Evolutionary conservation across 257 asterid genomes (phyloP).

Genomic region (Cynanchum wilfordii): DNA sequence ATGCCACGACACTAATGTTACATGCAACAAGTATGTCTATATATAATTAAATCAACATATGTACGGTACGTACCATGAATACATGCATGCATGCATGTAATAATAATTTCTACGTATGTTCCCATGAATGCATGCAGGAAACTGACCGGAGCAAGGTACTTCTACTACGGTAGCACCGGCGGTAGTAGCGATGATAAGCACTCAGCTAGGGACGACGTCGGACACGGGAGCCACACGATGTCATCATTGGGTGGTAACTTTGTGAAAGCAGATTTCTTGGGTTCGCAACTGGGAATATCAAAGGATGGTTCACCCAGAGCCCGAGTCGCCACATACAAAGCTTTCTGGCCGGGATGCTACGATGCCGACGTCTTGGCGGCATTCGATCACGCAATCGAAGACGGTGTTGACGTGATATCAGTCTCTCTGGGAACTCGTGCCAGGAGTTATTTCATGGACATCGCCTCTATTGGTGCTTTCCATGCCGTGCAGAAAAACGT

Average conservation of each 20-base stretch:
- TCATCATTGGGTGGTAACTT: constrained; percentile 77
- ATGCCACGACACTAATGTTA: constrained; percentile 30
- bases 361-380: constrained; percentile 54
- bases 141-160: constrained; percentile 66
- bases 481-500: constrained; percentile 5
- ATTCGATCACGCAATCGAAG: constrained; percentile 57
- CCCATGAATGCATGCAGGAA: background rate
- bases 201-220: constrained; percentile 35
- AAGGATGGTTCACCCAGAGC: constrained; percentile 77
- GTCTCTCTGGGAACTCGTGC: constrained; percentile 47
- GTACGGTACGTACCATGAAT: too few relatives aligned
- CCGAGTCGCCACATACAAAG: constrained; percentile 63
- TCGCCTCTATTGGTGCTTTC: constrained; percentile 25
- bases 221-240: constrained; percentile 77
- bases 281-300: constrained; percentile 52
- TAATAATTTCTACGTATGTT: too few relatives aligned
- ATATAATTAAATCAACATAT: too few relatives aligned
- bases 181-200: background rate
- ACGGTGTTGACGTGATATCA: constrained; percentile 69
- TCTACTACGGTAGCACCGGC: constrained; percentile 39
- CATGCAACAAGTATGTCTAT: constrained; percentile 49
- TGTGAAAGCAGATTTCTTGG: constrained; percentile 56
- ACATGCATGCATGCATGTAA: too few relatives aligned
- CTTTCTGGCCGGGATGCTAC: constrained; percentile 53
- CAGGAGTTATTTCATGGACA: constrained; percentile 19